Conservation (phyloP, 2,329 filamentous ascomycete species). For the Fusarium virguliforme region DNA sequence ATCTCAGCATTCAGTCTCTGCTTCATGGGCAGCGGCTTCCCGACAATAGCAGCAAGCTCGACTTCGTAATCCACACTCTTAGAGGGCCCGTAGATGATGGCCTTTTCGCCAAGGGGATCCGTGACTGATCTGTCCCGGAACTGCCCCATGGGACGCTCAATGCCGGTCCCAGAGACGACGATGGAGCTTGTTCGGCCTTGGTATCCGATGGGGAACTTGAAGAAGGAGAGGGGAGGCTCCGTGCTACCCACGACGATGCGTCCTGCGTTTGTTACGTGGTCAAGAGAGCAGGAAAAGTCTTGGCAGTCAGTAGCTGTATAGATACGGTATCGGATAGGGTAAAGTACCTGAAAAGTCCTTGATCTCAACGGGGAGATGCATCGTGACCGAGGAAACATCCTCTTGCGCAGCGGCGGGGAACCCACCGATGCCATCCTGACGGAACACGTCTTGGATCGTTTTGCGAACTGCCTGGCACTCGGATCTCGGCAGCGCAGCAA, state of each 20-base stretch:
- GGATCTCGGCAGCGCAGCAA: slow-evolving; percentile 21
- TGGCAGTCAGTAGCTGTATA: slow-evolving; percentile 25
- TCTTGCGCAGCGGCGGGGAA: slow-evolving; percentile 33
- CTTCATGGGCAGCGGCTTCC: slow-evolving; percentile 58
- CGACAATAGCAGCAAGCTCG: slow-evolving; percentile 63
- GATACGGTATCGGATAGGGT: no score
- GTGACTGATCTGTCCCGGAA: slow-evolving; percentile 50
- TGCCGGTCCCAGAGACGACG: slow-evolving; percentile 63
- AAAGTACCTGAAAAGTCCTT: slow-evolving; percentile 64
- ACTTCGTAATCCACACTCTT: slow-evolving; percentile 61
- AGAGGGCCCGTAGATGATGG: slow-evolving; percentile 51
- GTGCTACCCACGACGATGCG: slow-evolving; percentile 59
- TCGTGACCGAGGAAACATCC: slow-evolving; percentile 43
- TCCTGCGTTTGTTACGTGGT: slow-evolving; percentile 68
- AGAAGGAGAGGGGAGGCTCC: slow-evolving; percentile 62
- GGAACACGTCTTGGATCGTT: neutral
- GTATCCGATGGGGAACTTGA: slow-evolving; percentile 68
- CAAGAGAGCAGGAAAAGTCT: slow-evolving; percentile 70
- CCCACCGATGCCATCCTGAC: neutral
- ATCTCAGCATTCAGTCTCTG: slow-evolving; percentile 60
- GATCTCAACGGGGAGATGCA: slow-evolving; percentile 71
- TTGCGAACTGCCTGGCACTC: slow-evolving; percentile 10
- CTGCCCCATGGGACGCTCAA: slow-evolving; percentile 65
- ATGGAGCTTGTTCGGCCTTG: slow-evolving; percentile 70
- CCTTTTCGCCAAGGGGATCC: slow-evolving; percentile 9